A percentile compares a stretch with the other conserved stretches of the same genome.
phyloP scores from a whole-genome alignment of 2,329 filamentous ascomycete genomes.

The Aspergillus pseudoglaucus region DNA sequence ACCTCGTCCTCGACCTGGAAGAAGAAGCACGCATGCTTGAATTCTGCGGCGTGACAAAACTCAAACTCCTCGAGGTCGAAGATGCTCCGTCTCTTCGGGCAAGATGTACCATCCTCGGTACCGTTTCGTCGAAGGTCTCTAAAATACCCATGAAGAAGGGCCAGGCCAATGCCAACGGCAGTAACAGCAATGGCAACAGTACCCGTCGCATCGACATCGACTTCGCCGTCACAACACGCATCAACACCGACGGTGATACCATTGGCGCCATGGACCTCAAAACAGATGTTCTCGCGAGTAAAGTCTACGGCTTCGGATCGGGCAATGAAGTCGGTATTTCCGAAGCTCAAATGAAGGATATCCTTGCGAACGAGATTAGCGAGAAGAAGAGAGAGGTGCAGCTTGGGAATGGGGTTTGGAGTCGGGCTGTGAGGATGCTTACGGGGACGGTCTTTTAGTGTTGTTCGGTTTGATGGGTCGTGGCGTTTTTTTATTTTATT shows the following conservation, averaged over 20 bases:
- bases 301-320: constrained; percentile 35
- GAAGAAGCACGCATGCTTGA: constrained; percentile 40
- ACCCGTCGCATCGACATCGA: constrained; percentile 33
- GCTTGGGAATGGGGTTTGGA: constrained; percentile 35
- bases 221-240: constrained; percentile 30
- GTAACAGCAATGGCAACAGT: not conserved
- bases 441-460: constrained; percentile 28
- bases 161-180: constrained; percentile 1
- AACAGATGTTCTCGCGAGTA: constrained; percentile 32
- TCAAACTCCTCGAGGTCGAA: constrained; percentile 23
- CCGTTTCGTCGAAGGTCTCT: constrained; percentile 1
- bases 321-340: constrained; percentile 22
- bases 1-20: constrained; percentile 32
- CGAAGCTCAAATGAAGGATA: constrained; percentile 30
- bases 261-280: constrained; percentile 29
- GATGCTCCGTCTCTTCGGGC: constrained; percentile 25
- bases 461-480: not conserved
- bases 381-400: constrained; percentile 4
- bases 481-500: not conserved
- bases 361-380: constrained; percentile 23
- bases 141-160: constrained; percentile 8
- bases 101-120: constrained; percentile 34
- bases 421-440: constrained; percentile 31
- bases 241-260: constrained; percentile 9
- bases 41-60: constrained; percentile 40